Evolutionary conservation across 75 land plant genomes (phyloP), one percentile per base, ranked within the genome.

Genomic region (Selaginella tamariscina): DNA sequence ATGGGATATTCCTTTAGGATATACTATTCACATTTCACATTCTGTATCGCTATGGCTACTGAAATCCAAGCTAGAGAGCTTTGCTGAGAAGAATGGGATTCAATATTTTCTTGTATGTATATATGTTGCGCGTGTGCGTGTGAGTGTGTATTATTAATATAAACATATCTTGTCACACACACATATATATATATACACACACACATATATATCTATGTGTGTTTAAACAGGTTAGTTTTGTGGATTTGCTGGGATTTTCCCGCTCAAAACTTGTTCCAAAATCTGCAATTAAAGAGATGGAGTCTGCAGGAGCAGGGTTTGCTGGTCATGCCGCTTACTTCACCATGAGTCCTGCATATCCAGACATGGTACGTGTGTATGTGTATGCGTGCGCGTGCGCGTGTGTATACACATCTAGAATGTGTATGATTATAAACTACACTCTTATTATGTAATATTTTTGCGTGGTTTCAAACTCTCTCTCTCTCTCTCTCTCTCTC

Each of bases 241-340:
- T 74, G 39, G 76, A 74, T 9, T 55, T 74, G 2, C 65, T 74
- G 55, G 76, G 76, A 5, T 64, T 74, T 1, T 32, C 67, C n/a
- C 76, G 76, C 8, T 68, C 76, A 27, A 74, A 74, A 65, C 76
- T 74, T 23, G 76, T 74, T 29, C 76, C 76, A 26, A 56, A 1
- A 18, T 56, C 76, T 56, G 76, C 76, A 13, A 74, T 74, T 9
- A 27, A 39, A 31, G 65, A 30, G 15, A 69, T 74, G 71, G 60
- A 68, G 28, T 33, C 30, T 21, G 63, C 29, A 0, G 76, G 76
- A 59, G 76, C 76, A 13, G 76, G 76, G 2, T 74, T 74, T 62
- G 76, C 76, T 26, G 76, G 76, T 31, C 68, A 74, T 74, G 76
- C 76, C 11, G 76, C 76, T 1, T 39, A 74, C 56, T 74, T 74